These are phyloP conservation scores for Stagonosporopsis tanaceti DNA, from an alignment of 2,329 filamentous ascomycete genomes.

Conservation along the genomic window DNA sequence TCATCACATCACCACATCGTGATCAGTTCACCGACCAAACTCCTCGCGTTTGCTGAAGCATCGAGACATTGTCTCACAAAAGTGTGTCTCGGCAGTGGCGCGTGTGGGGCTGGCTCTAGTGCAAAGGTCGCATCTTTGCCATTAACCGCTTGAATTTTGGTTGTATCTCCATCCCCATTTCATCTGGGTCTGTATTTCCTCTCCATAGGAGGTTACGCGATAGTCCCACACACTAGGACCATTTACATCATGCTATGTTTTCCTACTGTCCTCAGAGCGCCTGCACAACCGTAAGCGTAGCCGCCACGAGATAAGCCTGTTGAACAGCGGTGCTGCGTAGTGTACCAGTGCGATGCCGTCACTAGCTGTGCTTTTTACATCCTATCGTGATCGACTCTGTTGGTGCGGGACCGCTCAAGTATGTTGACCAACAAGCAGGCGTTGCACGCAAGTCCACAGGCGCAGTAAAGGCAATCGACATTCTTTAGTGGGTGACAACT, in stretches of 20 bases:
- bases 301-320: background rate
- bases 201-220: too few relatives aligned
- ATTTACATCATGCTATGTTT: too few relatives aligned
- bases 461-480: slow-evolving; percentile 6
- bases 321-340: background rate
- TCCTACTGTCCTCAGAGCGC: too few relatives aligned
- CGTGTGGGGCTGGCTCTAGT: slow-evolving; percentile 2
- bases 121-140: background rate
- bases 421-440: slow-evolving; percentile 12
- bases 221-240: background rate
- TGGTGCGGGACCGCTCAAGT: background rate
- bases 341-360: background rate
- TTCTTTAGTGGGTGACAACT: slow-evolving; percentile 15
- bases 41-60: background rate
- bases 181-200: background rate
- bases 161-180: background rate
- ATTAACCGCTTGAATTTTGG: background rate
- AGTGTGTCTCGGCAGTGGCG: slow-evolving; percentile 1
- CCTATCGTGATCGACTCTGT: background rate
- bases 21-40: background rate
- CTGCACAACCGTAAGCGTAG: background rate
- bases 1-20: slow-evolving; percentile 3
- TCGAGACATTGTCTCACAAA: background rate
- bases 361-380: too few relatives aligned
- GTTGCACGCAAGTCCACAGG: background rate